phyloP scores from a whole-genome alignment of 306 rosid species.

The Argentina anserina region DNA sequence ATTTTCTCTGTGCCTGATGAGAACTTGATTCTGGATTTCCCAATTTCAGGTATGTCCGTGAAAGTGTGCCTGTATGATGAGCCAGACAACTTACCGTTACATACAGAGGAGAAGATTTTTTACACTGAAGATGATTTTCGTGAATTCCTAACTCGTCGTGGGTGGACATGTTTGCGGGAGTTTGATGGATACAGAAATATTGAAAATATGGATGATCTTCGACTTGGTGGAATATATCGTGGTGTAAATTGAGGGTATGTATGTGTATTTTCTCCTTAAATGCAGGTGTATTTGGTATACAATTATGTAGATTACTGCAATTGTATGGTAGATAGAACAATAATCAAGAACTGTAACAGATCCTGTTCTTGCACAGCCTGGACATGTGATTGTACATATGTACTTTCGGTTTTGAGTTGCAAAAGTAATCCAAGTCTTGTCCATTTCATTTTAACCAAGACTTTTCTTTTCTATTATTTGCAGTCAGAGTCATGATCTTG shows the following conservation, averaged over 20 bases:
- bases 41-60: constrained; percentile 71
- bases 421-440: constrained; percentile 6
- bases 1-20: not conserved
- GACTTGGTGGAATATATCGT: constrained; percentile 80
- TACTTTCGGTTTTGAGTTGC: constrained; percentile 8
- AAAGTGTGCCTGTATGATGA: constrained; percentile 80
- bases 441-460: not conserved
- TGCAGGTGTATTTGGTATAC: constrained; percentile 3
- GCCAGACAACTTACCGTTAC: constrained; percentile 71
- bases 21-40: constrained; percentile 21
- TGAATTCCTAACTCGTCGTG: constrained; percentile 70
- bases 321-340: not conserved
- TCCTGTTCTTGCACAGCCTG: constrained; percentile 22
- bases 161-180: constrained; percentile 78
- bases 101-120: constrained; percentile 77
- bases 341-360: not conserved
- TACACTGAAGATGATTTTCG: constrained; percentile 88
- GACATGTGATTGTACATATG: constrained; percentile 34
- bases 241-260: constrained; percentile 55
- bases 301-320: constrained; percentile 4
- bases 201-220: constrained; percentile 88
- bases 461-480: not conserved
- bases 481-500: not conserved
- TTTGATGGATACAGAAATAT: constrained; percentile 74
- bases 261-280: constrained; percentile 13